These are phyloP conservation scores for Pyrus bretschneideri DNA, from an alignment of 306 rosid genomes.

Conservation along the genomic window DNA sequence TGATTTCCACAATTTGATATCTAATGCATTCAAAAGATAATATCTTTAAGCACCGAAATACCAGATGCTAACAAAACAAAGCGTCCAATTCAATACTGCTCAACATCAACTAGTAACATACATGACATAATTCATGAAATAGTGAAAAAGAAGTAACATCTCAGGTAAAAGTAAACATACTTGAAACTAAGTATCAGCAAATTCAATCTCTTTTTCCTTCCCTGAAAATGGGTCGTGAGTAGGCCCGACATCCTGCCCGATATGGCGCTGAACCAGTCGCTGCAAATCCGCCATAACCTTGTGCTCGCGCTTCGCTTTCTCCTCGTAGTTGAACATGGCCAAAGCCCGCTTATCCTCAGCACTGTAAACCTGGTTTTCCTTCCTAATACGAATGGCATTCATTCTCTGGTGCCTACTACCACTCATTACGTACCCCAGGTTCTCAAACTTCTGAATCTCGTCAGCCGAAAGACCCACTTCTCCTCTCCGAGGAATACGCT, in stretches of 20 bases:
- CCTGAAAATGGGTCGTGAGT: conserved; percentile 76
- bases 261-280: conserved; percentile 89
- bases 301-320: conserved; percentile 86
- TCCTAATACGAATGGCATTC: conserved; percentile 96
- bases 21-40: background rate
- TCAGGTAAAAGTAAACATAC: conserved; percentile 16
- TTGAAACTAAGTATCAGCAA: conserved; percentile 45
- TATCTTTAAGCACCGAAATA: background rate
- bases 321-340: conserved; percentile 95
- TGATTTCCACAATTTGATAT: background rate
- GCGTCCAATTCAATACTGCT: background rate
- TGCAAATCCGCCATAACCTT: conserved; percentile 98
- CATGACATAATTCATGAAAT: background rate
- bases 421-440: conserved; percentile 92
- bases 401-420: conserved; percentile 98
- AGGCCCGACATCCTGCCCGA: conserved; percentile 97
- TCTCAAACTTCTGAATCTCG: conserved; percentile 81
- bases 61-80: background rate
- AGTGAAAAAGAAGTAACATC: background rate
- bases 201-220: conserved; percentile 38
- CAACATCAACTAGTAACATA: background rate
- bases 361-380: conserved; percentile 97
- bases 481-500: conserved; percentile 95
- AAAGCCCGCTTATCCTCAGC: conserved; percentile 96
- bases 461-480: conserved; percentile 98